These are phyloP conservation scores for Gossypium schwendimanii DNA, from an alignment of 441 rosid species.

Conservation along the genomic window DNA sequence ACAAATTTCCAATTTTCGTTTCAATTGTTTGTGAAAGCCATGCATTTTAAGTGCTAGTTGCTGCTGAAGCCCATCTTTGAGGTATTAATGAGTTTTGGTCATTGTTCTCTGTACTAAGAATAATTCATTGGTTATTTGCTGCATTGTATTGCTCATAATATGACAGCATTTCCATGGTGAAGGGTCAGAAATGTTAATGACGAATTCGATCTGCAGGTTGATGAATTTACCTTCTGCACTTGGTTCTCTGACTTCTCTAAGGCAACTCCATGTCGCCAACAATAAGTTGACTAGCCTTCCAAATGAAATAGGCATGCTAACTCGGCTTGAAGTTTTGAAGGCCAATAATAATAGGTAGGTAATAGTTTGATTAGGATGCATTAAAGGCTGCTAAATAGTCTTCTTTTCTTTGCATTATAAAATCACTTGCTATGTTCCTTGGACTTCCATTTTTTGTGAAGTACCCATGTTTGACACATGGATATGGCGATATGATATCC, in stretches of 20 bases:
- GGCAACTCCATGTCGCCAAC: conserved; percentile 58
- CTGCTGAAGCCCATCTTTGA: background rate
- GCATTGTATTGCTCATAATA: background rate
- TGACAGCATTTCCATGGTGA: background rate
- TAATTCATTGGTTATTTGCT: background rate
- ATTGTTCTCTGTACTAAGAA: background rate
- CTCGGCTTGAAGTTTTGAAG: conserved; percentile 70
- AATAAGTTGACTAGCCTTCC: conserved; percentile 72
- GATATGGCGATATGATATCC: no score
- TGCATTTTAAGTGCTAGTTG: background rate
- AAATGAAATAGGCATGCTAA: conserved; percentile 51
- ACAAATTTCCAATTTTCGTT: background rate
- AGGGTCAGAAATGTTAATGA: background rate
- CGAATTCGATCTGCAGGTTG: conserved; percentile 45
- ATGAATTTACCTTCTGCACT: conserved; percentile 49
- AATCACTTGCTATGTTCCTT: background rate
- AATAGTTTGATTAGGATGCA: conserved; percentile 6
- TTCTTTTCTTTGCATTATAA: background rate
- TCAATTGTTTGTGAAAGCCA: background rate
- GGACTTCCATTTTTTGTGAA: no score
- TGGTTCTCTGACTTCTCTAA: conserved; percentile 52
- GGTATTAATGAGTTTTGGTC: background rate
- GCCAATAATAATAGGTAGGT: conserved; percentile 83
- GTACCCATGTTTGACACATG: no score
- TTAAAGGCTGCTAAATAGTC: background rate